Conservation (phyloP, 352 stramenopile genomes). For the Phytophthora citricola region DNA sequence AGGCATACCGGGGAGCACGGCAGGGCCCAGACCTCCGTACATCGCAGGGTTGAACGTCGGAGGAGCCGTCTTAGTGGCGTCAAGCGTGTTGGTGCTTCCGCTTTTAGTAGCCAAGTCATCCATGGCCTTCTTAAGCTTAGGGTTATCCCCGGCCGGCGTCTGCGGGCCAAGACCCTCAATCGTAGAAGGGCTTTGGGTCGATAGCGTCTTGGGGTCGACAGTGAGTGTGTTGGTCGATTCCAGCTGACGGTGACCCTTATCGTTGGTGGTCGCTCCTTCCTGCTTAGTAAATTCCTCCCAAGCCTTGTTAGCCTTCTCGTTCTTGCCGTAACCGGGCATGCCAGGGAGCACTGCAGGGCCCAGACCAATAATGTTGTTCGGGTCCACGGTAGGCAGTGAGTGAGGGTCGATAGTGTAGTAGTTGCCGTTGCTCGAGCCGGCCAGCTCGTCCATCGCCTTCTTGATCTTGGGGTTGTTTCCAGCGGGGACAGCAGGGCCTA, state of each 20-base stretch:
- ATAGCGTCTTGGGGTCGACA: background rate
- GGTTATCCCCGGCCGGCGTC: background rate
- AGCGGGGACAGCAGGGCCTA: constrained; percentile 13
- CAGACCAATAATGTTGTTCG: background rate
- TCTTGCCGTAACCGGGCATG: constrained; percentile 18
- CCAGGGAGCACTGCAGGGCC: constrained; percentile 8
- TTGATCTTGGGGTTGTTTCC: constrained; percentile 25
- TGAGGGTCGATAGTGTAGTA: constrained; percentile 13
- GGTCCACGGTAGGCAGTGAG: background rate
- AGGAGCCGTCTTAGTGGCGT: background rate
- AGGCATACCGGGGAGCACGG: constrained; percentile 19
- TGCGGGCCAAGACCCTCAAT: constrained; percentile 2
- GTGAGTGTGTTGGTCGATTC: background rate
- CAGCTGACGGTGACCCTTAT: background rate
- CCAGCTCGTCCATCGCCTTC: constrained; percentile 22
- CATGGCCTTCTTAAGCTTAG: constrained; percentile 3
- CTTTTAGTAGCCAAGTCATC: background rate
- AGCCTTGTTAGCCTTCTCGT: constrained; percentile 11
- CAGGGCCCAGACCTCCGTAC: constrained; percentile 14
- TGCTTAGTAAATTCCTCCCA: constrained; percentile 8
- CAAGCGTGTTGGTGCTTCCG: constrained; percentile 4
- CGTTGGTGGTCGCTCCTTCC: constrained; percentile 3
- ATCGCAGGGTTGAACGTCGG: background rate
- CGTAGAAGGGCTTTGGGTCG: background rate
- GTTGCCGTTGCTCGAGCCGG: constrained; percentile 2